phyloP scores from a whole-genome alignment of 139 green algal genomes.

The Protoeuglena noctilucae region DNA sequence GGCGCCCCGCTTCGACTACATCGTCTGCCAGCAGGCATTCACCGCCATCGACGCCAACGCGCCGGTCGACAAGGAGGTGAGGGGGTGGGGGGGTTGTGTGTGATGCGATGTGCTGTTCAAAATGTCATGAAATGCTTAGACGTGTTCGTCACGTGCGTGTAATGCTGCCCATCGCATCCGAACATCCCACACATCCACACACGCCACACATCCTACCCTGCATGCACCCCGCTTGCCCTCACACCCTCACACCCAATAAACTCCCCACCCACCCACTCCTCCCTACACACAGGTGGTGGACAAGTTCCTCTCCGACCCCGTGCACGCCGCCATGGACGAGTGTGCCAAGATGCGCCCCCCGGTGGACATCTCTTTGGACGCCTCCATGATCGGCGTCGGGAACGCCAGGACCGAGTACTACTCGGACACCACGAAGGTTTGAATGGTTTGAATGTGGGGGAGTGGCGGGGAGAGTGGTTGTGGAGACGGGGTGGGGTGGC shows the following conservation, averaged over 20 bases:
- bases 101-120: no score
- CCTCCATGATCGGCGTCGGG: constrained; percentile 62
- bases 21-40: constrained; percentile 77
- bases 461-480: no score
- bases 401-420: constrained; percentile 67
- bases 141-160: neutral
- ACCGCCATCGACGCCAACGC: constrained; percentile 21
- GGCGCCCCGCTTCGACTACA: constrained; percentile 96
- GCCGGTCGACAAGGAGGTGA: constrained; percentile 14
- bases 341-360: constrained; percentile 83
- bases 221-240: no score
- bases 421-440: constrained; percentile 18
- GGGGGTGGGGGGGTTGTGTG: no score
- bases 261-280: neutral
- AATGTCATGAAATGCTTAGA: neutral
- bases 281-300: constrained; percentile 2
- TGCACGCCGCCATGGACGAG: constrained; percentile 60
- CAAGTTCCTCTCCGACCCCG: constrained; percentile 26
- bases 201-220: no score
- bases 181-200: no score
- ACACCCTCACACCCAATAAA: neutral
- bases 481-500: no score
- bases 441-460: no score
- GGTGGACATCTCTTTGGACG: constrained; percentile 84
- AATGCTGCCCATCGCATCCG: no score